phyloP scores from a whole-genome alignment of 257 asterid genomes.

The Petunia axillaris region DNA sequence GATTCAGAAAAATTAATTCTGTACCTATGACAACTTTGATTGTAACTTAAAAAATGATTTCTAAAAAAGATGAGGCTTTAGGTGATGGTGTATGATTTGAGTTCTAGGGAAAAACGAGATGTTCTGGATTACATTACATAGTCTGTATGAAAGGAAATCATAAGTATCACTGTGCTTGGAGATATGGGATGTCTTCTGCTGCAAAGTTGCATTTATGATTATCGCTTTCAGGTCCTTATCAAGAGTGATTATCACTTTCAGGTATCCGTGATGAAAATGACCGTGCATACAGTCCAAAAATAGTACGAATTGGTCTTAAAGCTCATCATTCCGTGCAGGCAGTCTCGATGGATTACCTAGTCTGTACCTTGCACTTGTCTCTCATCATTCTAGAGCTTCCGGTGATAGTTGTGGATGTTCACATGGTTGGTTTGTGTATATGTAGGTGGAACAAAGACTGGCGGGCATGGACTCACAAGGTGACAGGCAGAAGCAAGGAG shows the following conservation, averaged over 20 bases:
- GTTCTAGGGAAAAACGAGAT: neutral
- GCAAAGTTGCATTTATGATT: slow-evolving; percentile 7
- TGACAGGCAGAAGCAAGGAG: slow-evolving; percentile 93
- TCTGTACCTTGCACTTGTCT: slow-evolving; percentile 38
- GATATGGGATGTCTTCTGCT: slow-evolving; percentile 8
- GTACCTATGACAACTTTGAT: neutral
- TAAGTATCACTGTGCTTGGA: neutral
- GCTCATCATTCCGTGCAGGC: slow-evolving; percentile 92
- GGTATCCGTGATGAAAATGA: slow-evolving; percentile 94
- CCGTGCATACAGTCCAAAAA: slow-evolving; percentile 82
- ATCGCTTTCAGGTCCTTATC: slow-evolving; percentile 49
- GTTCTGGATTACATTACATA: neutral
- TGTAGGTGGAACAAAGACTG: slow-evolving; percentile 89
- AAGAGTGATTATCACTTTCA: slow-evolving; percentile 38
- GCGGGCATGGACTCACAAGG: slow-evolving; percentile 70
- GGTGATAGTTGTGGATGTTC: slow-evolving; percentile 3
- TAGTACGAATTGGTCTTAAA: slow-evolving; percentile 93
- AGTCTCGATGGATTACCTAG: slow-evolving; percentile 97
- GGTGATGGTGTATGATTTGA: neutral
- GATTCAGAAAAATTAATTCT: slow-evolving; percentile 18
- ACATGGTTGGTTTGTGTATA: slow-evolving; percentile 21
- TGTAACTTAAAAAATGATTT: slow-evolving; percentile 2
- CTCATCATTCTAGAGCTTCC: neutral
- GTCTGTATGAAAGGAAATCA: neutral
- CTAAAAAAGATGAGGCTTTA: neutral